Evolutionary conservation across 1,284 basidiomycete species (phyloP).

Genomic region (Boletus albobrunnescens): DNA sequence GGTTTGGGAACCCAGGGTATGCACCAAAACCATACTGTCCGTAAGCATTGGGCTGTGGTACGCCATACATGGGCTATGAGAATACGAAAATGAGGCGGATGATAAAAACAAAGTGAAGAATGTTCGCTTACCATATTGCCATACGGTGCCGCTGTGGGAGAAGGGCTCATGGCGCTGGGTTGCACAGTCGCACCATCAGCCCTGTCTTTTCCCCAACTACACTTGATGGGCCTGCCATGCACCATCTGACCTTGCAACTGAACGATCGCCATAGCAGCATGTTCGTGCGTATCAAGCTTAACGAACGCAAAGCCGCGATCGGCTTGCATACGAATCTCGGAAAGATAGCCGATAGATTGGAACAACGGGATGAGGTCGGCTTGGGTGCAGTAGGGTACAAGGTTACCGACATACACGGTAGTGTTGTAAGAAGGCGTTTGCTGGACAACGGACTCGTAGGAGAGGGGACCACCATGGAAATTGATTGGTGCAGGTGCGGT

Average conservation of each 20-base stretch:
- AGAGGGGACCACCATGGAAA: slow-evolving; percentile 80
- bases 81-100: slow-evolving; percentile 3
- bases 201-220: slow-evolving; percentile 97
- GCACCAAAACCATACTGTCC: slow-evolving; percentile 75
- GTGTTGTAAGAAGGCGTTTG: slow-evolving; percentile 91
- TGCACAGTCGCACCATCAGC: slow-evolving; percentile 63
- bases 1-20: slow-evolving; percentile 68
- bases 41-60: slow-evolving; percentile 76
- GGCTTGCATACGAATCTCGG: slow-evolving; percentile 97
- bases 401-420: slow-evolving; percentile 97
- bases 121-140: slow-evolving; percentile 59
- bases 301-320: slow-evolving; percentile 98
- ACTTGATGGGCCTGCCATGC: slow-evolving; percentile 93
- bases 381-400: slow-evolving; percentile 93
- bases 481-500: slow-evolving; percentile 79
- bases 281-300: slow-evolving; percentile 96
- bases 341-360: slow-evolving; percentile 95
- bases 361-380: slow-evolving; percentile 95
- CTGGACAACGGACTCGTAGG: slow-evolving; percentile 83
- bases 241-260: slow-evolving; percentile 93
- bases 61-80: slow-evolving; percentile 75
- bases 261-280: slow-evolving; percentile 95
- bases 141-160: slow-evolving; percentile 64
- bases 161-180: slow-evolving; percentile 57
- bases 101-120: background rate